Base-by-base conservation (phyloP, 768 basidiomycete species). In the Russula emetica region DNA sequence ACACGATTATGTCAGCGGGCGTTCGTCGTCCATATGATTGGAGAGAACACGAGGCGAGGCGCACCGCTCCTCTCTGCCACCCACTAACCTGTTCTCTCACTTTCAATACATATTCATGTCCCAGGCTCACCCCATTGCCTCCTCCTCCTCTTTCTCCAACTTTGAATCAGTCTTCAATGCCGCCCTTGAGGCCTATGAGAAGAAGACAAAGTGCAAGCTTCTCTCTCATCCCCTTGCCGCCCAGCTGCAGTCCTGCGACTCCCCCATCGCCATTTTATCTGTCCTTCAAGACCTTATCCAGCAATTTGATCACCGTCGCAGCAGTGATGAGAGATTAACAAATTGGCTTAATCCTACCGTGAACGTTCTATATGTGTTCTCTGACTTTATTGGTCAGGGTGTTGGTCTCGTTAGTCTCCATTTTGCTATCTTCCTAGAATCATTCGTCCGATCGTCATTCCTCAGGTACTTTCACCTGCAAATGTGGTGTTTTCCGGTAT, bases 361-460 rank as follows among this genome's bases (percentile, higher is more conserved):
- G 24, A 52, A 63, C 10, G 42, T 63, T n/a, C 50, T 62, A 8
- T 51, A 11, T 16, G 28, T 26, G 14, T 32, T 56, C 40, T 62
- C 47, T 3, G n/a, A 6, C 16, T 20, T 38, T 13, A 24, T 50
- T 18, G 38, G 61, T 30, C 45, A 22, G 20, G 36, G 14, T 7
- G 38, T n/a, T n/a, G 26, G 47, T 18, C 6, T 57, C 18, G 61
- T 62, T 18, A 32, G 28, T 55, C 14, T 10, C 2, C 1, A 11
- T 47, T 13, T 34, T 3, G 0, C 6, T 11, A n/a, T 20, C 9
- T 26, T 14, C 22, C 32, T 24, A 14, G 2, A 9, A 28, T 26
- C 20, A 47, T 18, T 20, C 22, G 28, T 26, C 32, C 24, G 28
- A 44, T 26, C 5, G 13, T 1, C 10, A 7, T 36, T n/a, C 2